Evolutionary conservation across 371 early-diverging fungal genomes (phyloP).

Genomic region (Synchytrium microbalum): DNA sequence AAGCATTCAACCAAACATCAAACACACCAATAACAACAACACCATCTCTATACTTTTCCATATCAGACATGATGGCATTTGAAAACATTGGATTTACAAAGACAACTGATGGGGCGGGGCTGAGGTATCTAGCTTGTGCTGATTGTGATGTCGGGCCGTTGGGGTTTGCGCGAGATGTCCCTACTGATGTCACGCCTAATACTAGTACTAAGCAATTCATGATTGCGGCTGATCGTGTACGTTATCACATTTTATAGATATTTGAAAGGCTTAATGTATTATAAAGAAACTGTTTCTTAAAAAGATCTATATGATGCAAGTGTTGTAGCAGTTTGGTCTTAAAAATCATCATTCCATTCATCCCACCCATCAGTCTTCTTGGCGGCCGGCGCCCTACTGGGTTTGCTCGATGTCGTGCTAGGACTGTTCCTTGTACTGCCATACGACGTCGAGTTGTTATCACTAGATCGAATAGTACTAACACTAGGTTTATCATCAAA

Average conservation of each 20-base stretch:
- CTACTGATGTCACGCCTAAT: too few species aligned
- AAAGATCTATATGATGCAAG: too few species aligned
- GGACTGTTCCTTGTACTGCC: background rate
- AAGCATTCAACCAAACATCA: too few species aligned
- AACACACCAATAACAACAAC: too few species aligned
- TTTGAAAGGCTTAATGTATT: too few species aligned
- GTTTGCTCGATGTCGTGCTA: background rate
- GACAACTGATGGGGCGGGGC: background rate
- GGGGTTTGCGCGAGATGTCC: constrained; percentile 1
- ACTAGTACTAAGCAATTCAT: background rate
- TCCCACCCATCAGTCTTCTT: background rate
- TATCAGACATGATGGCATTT: background rate
- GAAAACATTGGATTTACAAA: constrained; percentile 3
- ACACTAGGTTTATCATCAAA: background rate
- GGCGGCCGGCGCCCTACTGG: background rate
- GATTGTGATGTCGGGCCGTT: constrained; percentile 9
- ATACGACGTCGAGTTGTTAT: background rate
- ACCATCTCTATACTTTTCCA: background rate
- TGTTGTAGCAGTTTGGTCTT: too few species aligned
- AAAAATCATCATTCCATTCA: background rate
- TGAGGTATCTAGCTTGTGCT: constrained; percentile 4
- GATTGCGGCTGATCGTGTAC: background rate
- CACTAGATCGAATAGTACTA: background rate
- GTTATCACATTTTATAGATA: too few species aligned
- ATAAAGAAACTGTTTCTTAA: too few species aligned